These are phyloP conservation scores for Colletotrichum lupini DNA, from an alignment of 2,329 filamentous ascomycete genomes.

Conservation along the genomic window DNA sequence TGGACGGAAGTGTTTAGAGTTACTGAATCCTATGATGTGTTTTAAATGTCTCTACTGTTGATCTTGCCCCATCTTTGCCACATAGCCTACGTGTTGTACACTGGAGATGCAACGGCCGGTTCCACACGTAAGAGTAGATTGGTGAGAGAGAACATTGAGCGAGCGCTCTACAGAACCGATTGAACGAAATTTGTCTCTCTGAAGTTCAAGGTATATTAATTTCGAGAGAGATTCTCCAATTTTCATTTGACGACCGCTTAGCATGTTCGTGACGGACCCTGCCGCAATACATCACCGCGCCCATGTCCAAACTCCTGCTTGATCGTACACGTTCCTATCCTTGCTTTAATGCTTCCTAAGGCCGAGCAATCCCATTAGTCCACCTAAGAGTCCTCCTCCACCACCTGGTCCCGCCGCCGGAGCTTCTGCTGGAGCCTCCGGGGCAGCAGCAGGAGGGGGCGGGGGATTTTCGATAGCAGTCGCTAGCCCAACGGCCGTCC, in stretches of 20 bases:
- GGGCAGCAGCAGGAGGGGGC: neutral
- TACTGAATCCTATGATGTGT: too few species aligned
- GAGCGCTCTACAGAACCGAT: too few species aligned
- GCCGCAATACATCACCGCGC: slow-evolving; percentile 17
- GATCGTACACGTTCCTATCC: neutral
- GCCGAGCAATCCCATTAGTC: neutral
- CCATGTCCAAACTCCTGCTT: slow-evolving; percentile 1
- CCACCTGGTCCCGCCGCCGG: neutral
- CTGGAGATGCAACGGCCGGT: too few species aligned
- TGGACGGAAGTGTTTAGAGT: too few species aligned
- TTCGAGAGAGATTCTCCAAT: slow-evolving; percentile 2
- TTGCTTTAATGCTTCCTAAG: neutral
- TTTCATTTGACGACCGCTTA: neutral
- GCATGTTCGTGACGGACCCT: slow-evolving; percentile 20
- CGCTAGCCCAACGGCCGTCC: neutral
- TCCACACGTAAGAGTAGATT: too few species aligned
- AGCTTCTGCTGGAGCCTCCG: neutral
- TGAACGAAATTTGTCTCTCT: too few species aligned
- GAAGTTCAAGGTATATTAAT: too few species aligned
- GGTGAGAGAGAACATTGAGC: too few species aligned
- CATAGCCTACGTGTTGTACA: too few species aligned
- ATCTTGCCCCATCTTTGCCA: too few species aligned
- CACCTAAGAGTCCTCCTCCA: neutral
- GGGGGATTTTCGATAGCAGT: neutral
- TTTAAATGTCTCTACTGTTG: too few species aligned